Percentiles rank a stretch among this genome's conserved stretches.
Evolutionary conservation across 495 filamentous ascomycete genomes (phyloP).

Genomic region (Gamarada debralockiae): DNA sequence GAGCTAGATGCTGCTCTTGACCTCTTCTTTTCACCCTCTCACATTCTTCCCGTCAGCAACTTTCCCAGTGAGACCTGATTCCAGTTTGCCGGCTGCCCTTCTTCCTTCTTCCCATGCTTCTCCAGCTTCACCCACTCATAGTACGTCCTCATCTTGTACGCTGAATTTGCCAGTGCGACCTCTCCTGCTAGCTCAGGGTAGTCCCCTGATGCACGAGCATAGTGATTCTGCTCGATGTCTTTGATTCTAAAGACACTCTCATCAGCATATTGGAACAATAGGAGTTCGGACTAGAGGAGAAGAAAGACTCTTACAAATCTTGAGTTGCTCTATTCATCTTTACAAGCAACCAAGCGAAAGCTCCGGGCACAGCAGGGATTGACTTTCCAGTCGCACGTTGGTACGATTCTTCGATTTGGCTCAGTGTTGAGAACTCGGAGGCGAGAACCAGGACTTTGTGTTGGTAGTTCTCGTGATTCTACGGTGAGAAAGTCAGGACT

Average conservation of each 20-base stretch:
- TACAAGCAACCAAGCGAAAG: slow-evolving; percentile 20
- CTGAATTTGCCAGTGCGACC: slow-evolving; percentile 23
- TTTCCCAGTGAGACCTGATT: slow-evolving; percentile 23
- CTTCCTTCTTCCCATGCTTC: background rate
- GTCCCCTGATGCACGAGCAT: slow-evolving; percentile 16
- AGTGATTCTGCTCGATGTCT: slow-evolving; percentile 23
- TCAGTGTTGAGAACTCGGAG: slow-evolving; percentile 26
- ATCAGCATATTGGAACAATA: background rate
- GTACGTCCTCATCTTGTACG: slow-evolving; percentile 25
- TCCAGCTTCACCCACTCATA: slow-evolving; percentile 22
- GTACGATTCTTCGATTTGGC: slow-evolving; percentile 22
- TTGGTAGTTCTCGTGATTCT: slow-evolving; percentile 27
- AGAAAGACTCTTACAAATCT: no score
- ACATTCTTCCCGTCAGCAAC: slow-evolving; percentile 18
- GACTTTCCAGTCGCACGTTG: slow-evolving; percentile 22
- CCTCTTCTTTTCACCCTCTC: background rate
- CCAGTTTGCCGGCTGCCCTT: slow-evolving; percentile 8
- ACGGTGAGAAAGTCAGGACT: no score
- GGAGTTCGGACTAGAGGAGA: background rate
- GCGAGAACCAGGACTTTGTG: slow-evolving; percentile 23
- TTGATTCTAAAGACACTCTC: slow-evolving; percentile 13
- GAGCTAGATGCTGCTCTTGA: no score
- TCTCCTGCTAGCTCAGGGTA: slow-evolving; percentile 22
- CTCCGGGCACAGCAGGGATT: slow-evolving; percentile 22
- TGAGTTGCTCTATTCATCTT: slow-evolving; percentile 22